Conservation (phyloP, 352 stramenopile genomes). For the Pythium dissimile region DNA sequence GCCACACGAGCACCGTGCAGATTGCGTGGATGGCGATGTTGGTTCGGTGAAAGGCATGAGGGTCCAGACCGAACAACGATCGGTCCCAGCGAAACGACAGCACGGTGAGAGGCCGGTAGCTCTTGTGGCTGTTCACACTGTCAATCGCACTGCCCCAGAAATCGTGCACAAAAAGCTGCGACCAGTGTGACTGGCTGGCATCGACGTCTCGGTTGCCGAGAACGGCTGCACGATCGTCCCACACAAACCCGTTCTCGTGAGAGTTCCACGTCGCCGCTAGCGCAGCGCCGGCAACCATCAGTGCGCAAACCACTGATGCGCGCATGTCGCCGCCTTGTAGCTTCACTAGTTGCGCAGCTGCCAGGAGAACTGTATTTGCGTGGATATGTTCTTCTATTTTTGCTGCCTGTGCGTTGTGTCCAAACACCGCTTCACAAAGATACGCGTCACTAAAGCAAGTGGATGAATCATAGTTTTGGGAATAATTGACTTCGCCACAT, state of each 20-base stretch:
- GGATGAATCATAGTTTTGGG: no score
- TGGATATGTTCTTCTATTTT: no score
- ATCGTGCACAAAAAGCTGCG: conserved; percentile 69
- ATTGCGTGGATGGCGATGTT: conserved; percentile 74
- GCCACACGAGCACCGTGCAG: conserved; percentile 58
- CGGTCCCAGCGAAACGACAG: conserved; percentile 74
- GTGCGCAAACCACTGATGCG: neutral
- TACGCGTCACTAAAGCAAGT: no score
- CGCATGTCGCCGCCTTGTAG: no score
- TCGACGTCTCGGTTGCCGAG: conserved; percentile 61
- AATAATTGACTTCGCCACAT: no score
- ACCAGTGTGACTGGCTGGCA: conserved; percentile 20
- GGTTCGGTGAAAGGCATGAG: conserved; percentile 59
- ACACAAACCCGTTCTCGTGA: conserved; percentile 73
- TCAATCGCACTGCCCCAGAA: conserved; percentile 84
- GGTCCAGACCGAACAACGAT: conserved; percentile 35
- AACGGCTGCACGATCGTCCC: conserved; percentile 88
- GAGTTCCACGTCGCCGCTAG: conserved; percentile 53
- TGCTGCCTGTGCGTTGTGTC: no score
- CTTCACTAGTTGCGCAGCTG: no score
- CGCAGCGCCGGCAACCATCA: conserved; percentile 30
- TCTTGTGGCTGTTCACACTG: conserved; percentile 75
- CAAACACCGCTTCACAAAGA: no score
- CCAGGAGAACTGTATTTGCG: no score
- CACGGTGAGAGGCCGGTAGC: conserved; percentile 81